Percentiles rank a stretch among this genome's conserved stretches.
These are phyloP conservation scores for Trametes punicea DNA, from an alignment of 768 basidiomycete genomes.

Conservation along the genomic window DNA sequence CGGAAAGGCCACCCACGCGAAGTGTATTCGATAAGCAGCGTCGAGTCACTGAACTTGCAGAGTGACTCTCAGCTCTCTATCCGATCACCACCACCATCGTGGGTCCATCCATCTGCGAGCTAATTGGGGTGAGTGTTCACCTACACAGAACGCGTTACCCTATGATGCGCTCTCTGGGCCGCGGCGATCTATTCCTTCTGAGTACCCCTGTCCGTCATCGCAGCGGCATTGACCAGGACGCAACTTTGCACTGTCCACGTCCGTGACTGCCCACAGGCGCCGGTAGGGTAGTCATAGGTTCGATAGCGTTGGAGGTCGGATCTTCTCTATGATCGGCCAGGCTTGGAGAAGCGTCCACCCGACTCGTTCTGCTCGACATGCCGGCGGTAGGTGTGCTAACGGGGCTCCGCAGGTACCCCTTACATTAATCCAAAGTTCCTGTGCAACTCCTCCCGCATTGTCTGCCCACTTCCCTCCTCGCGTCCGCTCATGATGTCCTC, in stretches of 20 bases:
- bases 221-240: too few relatives aligned
- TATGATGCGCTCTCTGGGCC: too few relatives aligned
- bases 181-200: too few relatives aligned
- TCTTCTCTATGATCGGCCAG: background rate
- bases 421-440: background rate
- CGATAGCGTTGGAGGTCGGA: background rate
- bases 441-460: background rate
- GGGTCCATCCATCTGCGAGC: background rate
- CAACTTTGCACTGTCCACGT: too few relatives aligned
- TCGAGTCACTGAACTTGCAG: background rate
- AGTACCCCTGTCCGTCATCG: background rate
- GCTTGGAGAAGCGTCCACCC: background rate
- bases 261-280: background rate
- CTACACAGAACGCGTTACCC: too few relatives aligned
- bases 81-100: constrained; percentile 2
- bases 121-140: too few relatives aligned
- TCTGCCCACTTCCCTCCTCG: background rate
- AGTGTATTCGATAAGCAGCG: background rate
- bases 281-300: background rate
- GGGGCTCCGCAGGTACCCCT: constrained; percentile 8
- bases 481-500: constrained; percentile 1
- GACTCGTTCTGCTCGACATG: background rate
- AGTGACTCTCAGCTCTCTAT: background rate
- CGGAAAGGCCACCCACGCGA: background rate
- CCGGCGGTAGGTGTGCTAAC: constrained; percentile 4